These are phyloP conservation scores for Jacaranda copaia DNA, from an alignment of 257 asterid species.

Conservation along the genomic window DNA sequence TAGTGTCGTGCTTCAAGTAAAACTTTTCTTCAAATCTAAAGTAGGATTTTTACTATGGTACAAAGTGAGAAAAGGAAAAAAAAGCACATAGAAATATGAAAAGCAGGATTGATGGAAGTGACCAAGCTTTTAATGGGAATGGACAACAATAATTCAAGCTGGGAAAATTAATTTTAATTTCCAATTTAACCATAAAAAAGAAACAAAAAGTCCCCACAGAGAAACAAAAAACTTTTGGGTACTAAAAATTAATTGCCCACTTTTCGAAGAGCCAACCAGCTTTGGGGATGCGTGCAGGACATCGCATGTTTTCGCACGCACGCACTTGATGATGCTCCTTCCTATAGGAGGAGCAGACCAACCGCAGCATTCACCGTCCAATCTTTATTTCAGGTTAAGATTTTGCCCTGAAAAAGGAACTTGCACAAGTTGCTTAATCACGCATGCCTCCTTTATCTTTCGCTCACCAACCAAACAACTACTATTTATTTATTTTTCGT, in stretches of 20 bases:
- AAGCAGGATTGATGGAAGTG: constrained; percentile 26
- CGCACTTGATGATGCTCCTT: not conserved
- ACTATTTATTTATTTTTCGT: not conserved
- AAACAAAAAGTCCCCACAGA: not conserved
- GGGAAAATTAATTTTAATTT: too few species aligned
- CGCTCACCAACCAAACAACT: not conserved
- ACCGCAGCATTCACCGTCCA: not conserved
- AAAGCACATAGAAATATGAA: constrained; percentile 27
- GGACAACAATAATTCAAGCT: constrained; percentile 50
- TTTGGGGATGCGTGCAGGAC: not conserved
- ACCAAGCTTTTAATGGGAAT: constrained; percentile 31
- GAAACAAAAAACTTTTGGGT: not conserved
- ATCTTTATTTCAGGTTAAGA: constrained; percentile 22
- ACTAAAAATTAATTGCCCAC: constrained; percentile 1
- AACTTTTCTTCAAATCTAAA: not conserved
- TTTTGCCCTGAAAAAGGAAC: not conserved
- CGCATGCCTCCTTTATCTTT: not conserved
- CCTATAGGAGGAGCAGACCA: constrained; percentile 13
- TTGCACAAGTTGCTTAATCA: not conserved
- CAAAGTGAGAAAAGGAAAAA: not conserved
- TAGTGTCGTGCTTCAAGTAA: too few species aligned
- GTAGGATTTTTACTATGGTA: not conserved
- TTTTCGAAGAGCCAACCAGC: not conserved
- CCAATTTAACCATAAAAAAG: not conserved
- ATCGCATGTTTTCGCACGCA: not conserved